A percentile compares a stretch with the other conserved stretches of the same genome.
phyloP scores from a whole-genome alignment of 768 basidiomycete species.

The Clathrus columnatus region DNA sequence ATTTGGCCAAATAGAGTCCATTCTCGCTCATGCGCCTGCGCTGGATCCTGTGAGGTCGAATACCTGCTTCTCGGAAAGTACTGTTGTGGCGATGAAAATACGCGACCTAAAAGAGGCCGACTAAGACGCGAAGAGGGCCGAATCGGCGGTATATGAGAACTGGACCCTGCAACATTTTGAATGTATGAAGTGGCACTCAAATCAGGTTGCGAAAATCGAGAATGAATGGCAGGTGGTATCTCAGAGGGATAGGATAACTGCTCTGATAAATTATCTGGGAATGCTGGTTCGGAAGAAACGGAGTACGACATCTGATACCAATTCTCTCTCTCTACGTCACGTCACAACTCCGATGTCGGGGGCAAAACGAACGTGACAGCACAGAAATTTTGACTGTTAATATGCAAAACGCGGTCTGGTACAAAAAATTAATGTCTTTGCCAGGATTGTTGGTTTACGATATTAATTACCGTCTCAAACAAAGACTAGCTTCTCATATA shows the following conservation, averaged over 20 bases:
- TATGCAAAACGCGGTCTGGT: too few relatives aligned
- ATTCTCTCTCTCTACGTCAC: too few relatives aligned
- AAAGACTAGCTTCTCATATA: too few relatives aligned
- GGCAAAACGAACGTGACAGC: too few relatives aligned
- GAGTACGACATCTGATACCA: too few relatives aligned
- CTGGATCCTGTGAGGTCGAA: background rate
- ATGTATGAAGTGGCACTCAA: background rate
- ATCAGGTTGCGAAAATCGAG: background rate
- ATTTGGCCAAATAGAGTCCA: constrained; percentile 67
- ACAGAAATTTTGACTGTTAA: too few relatives aligned
- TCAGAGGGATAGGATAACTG: background rate
- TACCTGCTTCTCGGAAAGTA: background rate
- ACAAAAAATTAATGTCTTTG: too few relatives aligned
- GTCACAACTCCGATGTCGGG: too few relatives aligned
- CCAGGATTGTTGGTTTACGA: too few relatives aligned
- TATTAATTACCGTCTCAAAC: too few relatives aligned
- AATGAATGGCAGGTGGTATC: background rate
- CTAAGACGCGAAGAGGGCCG: background rate
- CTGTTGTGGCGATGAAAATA: background rate
- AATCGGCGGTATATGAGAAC: background rate
- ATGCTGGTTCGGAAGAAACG: background rate
- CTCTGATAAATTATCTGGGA: background rate
- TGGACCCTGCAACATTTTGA: background rate
- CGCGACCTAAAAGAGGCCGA: background rate
- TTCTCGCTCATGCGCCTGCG: constrained; percentile 17